These are phyloP conservation scores for Fusarium brachygibbosum DNA, from an alignment of 2,329 filamentous ascomycete genomes.

Conservation along the genomic window DNA sequence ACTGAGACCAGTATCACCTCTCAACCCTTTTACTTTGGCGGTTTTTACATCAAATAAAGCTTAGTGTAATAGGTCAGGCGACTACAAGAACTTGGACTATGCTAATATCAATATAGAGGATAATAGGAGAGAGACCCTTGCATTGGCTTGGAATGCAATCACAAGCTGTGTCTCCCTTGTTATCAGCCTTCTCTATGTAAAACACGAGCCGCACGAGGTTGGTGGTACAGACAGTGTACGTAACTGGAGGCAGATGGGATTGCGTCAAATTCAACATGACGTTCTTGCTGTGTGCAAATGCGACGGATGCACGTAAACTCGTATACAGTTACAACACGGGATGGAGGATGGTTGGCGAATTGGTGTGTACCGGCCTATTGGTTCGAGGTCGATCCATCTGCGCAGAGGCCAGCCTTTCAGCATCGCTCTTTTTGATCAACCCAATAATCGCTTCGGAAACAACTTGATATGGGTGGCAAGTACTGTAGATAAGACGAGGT, in stretches of 20 bases:
- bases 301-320: conserved; percentile 4
- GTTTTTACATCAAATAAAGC: too few species aligned
- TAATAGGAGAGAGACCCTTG: neutral
- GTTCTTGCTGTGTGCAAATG: neutral
- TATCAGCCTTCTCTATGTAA: neutral
- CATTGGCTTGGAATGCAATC: conserved; percentile 20
- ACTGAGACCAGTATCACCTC: neutral
- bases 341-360: neutral
- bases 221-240: conserved; percentile 4
- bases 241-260: neutral
- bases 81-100: neutral
- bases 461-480: conserved; percentile 1
- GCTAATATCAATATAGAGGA: neutral
- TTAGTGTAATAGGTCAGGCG: too few species aligned
- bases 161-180: conserved; percentile 6
- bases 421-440: neutral
- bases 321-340: neutral
- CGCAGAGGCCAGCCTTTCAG: neutral
- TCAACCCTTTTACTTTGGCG: too few species aligned
- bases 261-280: neutral
- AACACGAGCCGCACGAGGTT: conserved; percentile 1
- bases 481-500: conserved; percentile 36
- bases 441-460: neutral
- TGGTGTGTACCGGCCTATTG: neutral
- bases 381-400: neutral